Conservation (phyloP, 805 yeast species). For the Myxozyma monticola region DNA sequence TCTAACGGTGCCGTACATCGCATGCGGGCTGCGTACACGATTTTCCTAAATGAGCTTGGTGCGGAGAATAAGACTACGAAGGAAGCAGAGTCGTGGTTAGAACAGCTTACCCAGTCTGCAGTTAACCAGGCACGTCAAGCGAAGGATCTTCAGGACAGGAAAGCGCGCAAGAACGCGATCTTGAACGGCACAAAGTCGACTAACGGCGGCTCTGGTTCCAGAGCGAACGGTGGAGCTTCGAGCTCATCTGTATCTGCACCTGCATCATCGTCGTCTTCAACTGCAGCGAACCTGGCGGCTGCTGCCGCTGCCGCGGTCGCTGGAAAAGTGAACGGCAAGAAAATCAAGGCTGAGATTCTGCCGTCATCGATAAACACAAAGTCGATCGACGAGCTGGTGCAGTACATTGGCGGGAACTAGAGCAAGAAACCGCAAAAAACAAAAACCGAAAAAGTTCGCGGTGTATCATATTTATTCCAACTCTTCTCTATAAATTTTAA, state of each 20-base stretch:
- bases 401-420: too few species aligned
- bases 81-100: slow-evolving; percentile 66
- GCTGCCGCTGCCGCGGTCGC: slow-evolving; percentile 36
- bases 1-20: slow-evolving; percentile 57
- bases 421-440: too few species aligned
- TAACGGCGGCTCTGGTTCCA: too few species aligned
- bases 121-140: slow-evolving; percentile 49
- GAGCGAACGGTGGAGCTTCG: too few species aligned
- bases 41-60: slow-evolving; percentile 62
- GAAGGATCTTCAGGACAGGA: slow-evolving; percentile 34
- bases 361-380: slow-evolving; percentile 37
- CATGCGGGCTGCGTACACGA: slow-evolving; percentile 55
- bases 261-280: too few species aligned
- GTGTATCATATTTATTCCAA: too few species aligned
- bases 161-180: slow-evolving; percentile 13
- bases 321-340: slow-evolving; percentile 31
- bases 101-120: slow-evolving; percentile 54
- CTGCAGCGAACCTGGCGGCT: too few species aligned
- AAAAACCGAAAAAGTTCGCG: too few species aligned
- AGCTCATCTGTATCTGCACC: too few species aligned
- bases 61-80: slow-evolving; percentile 64
- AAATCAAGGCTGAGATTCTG: too few species aligned
- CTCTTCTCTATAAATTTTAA: too few species aligned
- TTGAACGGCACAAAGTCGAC: too few species aligned
- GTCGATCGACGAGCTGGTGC: slow-evolving; percentile 70